Evolutionary conservation across 2,329 filamentous ascomycete genomes (phyloP).

Genomic region (Cytospora piceae): DNA sequence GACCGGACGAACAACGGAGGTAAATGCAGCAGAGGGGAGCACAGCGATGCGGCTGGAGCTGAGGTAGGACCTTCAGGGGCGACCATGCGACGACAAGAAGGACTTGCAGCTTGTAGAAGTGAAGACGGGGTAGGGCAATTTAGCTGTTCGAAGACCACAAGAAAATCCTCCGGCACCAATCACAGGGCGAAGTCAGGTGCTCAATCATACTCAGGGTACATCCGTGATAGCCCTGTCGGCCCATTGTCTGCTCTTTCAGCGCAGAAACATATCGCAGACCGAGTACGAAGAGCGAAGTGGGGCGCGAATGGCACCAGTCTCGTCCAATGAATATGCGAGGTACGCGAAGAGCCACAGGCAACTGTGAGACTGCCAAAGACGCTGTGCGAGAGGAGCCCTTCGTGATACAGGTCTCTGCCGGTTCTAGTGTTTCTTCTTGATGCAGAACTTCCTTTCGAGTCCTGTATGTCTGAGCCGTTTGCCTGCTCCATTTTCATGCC

Average conservation of each 20-base stretch:
- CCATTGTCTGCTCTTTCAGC: slow-evolving; percentile 3
- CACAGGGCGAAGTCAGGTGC: slow-evolving; percentile 6
- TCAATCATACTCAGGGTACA: slow-evolving; percentile 17
- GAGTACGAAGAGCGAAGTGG: slow-evolving; percentile 16
- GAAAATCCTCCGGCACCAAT: slow-evolving; percentile 19
- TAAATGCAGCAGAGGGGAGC: slow-evolving; percentile 1
- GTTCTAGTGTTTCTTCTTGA: slow-evolving; percentile 17
- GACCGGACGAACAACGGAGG: slow-evolving; percentile 2
- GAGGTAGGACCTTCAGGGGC: slow-evolving; percentile 25
- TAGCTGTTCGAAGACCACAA: slow-evolving; percentile 12
- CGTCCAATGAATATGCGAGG: slow-evolving; percentile 23
- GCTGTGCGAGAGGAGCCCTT: slow-evolving; percentile 17
- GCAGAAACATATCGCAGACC: slow-evolving; percentile 4
- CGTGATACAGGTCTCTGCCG: slow-evolving; percentile 17
- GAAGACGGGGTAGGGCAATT: slow-evolving; percentile 4
- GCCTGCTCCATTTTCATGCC: slow-evolving; percentile 6
- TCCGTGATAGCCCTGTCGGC: slow-evolving; percentile 7
- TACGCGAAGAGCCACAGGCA: slow-evolving; percentile 29
- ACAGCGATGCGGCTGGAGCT: slow-evolving; percentile 23
- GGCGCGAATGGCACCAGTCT: slow-evolving; percentile 16
- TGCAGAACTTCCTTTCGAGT: slow-evolving; percentile 17
- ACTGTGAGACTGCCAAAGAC: slow-evolving; percentile 26
- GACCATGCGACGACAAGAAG: slow-evolving; percentile 14
- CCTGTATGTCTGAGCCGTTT: slow-evolving; percentile 17
- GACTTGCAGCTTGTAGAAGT: slow-evolving; percentile 6